phyloP scores from a whole-genome alignment of 345 rosid genomes.

The Adansonia digitata region DNA sequence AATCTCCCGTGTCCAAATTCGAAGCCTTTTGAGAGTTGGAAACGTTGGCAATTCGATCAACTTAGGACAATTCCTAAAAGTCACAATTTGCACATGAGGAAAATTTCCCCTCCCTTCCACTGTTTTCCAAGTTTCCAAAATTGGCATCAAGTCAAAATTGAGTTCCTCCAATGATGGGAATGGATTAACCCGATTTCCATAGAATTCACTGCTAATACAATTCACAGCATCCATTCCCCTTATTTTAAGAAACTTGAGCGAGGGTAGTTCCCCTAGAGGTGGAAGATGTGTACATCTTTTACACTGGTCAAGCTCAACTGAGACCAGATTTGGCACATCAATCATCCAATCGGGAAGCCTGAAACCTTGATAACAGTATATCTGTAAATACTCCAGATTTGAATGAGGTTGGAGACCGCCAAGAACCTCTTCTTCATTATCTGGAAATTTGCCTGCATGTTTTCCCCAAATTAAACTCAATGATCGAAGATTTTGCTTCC shows the following conservation, averaged over 20 bases:
- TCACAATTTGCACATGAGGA: background rate
- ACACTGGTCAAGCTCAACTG: background rate
- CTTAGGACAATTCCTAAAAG: background rate
- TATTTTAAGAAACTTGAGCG: background rate
- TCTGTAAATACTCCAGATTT: background rate
- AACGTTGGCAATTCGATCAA: background rate
- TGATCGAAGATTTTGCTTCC: constrained; percentile 7
- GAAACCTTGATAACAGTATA: constrained; percentile 4
- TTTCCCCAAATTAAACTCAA: constrained; percentile 4
- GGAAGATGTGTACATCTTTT: constrained; percentile 4
- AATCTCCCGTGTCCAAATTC: background rate
- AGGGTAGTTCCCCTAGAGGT: constrained; percentile 4
- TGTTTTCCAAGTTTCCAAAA: constrained; percentile 2
- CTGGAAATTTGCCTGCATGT: background rate
- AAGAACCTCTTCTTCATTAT: constrained; percentile 12
- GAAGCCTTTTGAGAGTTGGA: background rate
- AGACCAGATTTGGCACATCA: background rate
- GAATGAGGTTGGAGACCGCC: constrained; percentile 14
- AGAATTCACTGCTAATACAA: constrained; percentile 1
- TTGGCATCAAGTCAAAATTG: background rate
- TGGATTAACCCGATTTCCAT: background rate
- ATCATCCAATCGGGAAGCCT: background rate
- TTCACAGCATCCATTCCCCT: background rate
- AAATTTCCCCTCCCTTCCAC: background rate
- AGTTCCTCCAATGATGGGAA: constrained; percentile 1